Base-by-base conservation (phyloP, 106 monocot species). In the Acanthochlamys bracteata region DNA sequence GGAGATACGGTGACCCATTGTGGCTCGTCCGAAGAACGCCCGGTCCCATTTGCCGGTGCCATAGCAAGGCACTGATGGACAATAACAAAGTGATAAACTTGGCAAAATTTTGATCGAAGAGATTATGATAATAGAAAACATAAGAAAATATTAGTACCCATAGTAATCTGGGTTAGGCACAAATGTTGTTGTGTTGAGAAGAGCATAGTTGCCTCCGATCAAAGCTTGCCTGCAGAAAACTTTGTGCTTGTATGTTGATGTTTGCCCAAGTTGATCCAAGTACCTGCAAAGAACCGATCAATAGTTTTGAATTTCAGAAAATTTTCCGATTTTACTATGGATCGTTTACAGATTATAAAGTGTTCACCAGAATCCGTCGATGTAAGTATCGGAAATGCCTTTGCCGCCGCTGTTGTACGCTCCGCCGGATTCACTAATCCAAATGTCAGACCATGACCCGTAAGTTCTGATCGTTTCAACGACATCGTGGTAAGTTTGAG, bases 341-440 rank as follows among this genome's bases (percentile, higher is more conserved):
- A 46, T 46, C 45, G 8, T 10, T 10, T 16, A 54, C 10, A 54
- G 19, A 54, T 8, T 10, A 7, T 4, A 54, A 54, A 17, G 7
- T 20, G 20, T 1, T 63, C 15, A 63, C 62, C 62, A 63, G 42
- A 63, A 63, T 17, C 62, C 41, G 40, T 63, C 19, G 20, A 63
- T 40, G 20, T 17, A 63, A 0, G 62, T 40, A 42, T 63, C 15
- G 16, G 62, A 63, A 0, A 63, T 42, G 9, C 10, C 0, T 17
- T 21, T 13, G n/a, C 62, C 78, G 15, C 89, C 89, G 27, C 81
- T 84, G 58, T 84, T 89, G 78, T 70, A 84, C 7, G 84, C 75
- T 21, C 89, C 89, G 4, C 84, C 89, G 3, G 84, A 43, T 62
- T 89, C 89, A 24, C 89, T 66, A 39, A 89, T 65, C 89, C 89